Base-by-base conservation (phyloP, 2,329 filamentous ascomycete species). In the Nannizziopsis arthrosporioides region DNA sequence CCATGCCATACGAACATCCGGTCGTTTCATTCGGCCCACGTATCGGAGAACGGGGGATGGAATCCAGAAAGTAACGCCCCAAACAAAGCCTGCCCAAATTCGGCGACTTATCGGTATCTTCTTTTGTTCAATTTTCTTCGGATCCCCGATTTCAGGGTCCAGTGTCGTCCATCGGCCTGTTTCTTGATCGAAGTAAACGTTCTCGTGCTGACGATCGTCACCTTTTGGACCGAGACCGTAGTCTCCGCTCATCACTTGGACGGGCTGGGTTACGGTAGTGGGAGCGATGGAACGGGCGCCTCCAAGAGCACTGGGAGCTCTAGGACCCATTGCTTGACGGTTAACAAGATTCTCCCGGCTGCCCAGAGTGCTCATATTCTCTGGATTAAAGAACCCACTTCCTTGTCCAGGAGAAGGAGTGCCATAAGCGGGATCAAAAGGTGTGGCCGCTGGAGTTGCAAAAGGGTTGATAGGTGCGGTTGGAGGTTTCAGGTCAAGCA, bases 1-100 rank as follows among this genome's bases (percentile, higher is more conserved):
- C 92, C 92, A 98, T 0, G 92, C 92, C 79, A 95, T 85, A 19
- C 92, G 85, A 7, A 98, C 87, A 68, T 98, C 92, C 1, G 89
- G 92, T 48, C 92, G 82, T 69, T 94, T 93, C 92, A 98, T 98
- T 17, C 90, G 85, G 30, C 92, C 92, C 50, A 96, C 61, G 51
- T 75, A 82, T n/a, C 77, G 77, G 12, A 98, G 78, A 1, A 85
- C 55, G 42, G 86, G 84, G 0, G 90, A 96, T 0, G 92, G 92
- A 55, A 95, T 92, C 84, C 85, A 96, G 63, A 87, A 96, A 0
- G 92, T 98, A 42, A 93, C 56, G 1, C 78, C 76, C 88, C 89
- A 96, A 2, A 92, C 85, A 36, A 92, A 66, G 1, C 67, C 76
- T 18, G 94, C 80, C 92, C 92, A 98, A 1, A 80, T 60, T 36